phyloP scores from a whole-genome alignment of 148 eudicot species.

The Rhododendron kiyosumense region DNA sequence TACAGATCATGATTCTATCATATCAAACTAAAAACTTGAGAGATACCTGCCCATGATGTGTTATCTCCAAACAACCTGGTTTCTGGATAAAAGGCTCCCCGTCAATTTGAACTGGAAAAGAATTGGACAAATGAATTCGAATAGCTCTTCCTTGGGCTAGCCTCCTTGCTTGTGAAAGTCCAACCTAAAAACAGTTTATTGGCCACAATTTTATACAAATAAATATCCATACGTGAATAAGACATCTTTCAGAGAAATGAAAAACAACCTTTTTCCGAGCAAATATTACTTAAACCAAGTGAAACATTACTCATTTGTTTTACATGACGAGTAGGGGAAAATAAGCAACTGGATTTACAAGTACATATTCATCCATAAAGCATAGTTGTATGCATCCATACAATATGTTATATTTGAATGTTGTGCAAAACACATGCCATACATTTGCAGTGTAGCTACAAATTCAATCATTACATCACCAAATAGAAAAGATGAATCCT shows the following conservation, averaged over 20 bases:
- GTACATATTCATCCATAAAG: background rate
- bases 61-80: constrained; percentile 80
- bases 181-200: constrained; percentile 41
- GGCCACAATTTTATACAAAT: background rate
- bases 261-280: background rate
- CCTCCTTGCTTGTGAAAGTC: constrained; percentile 87
- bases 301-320: background rate
- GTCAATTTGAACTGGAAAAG: constrained; percentile 83
- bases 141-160: constrained; percentile 64
- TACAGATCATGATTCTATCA: background rate
- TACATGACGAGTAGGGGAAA: background rate
- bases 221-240: background rate
- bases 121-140: constrained; percentile 55
- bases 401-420: no score
- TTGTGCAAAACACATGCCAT: background rate
- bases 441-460: background rate
- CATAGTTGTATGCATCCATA: background rate
- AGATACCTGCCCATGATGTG: constrained; percentile 71
- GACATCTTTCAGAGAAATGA: background rate
- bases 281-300: background rate
- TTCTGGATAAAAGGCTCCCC: constrained; percentile 80
- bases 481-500: background rate
- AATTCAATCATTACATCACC: background rate
- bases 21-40: background rate
- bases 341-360: no score